phyloP scores from a whole-genome alignment of 1,139 yeast genomes.

The Sugiyamaella pinicola region DNA sequence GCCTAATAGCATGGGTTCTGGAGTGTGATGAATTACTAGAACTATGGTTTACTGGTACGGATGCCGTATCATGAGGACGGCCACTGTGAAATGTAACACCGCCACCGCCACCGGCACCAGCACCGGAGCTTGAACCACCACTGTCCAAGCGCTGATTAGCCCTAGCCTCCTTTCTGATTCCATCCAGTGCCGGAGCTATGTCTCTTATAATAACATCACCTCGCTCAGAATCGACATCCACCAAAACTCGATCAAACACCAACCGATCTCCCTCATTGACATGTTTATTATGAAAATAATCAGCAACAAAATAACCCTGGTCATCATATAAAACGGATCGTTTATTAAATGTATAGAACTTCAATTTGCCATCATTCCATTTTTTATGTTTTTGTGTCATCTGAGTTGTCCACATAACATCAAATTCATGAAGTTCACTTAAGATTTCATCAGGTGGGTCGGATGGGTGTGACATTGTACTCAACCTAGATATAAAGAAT shows the following conservation, averaged over 20 bases:
- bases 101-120: no score
- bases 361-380: slow-evolving; percentile 58
- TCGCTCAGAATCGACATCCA: slow-evolving; percentile 29
- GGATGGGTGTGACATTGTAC: background rate
- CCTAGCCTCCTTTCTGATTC: slow-evolving; percentile 5
- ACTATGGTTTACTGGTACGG: background rate
- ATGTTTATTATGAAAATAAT: slow-evolving; percentile 39
- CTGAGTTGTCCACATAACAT: slow-evolving; percentile 50
- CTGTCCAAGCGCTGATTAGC: background rate
- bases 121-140: no score
- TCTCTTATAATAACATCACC: slow-evolving; percentile 20
- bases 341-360: slow-evolving; percentile 52
- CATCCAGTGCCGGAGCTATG: slow-evolving; percentile 12
- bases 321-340: slow-evolving; percentile 51
- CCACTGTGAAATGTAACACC: no score
- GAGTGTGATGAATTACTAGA: background rate
- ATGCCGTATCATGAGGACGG: background rate
- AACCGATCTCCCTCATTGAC: slow-evolving; percentile 31
- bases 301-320: slow-evolving; percentile 45
- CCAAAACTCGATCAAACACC: slow-evolving; percentile 32
- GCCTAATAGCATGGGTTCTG: background rate
- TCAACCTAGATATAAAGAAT: no score
- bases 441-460: slow-evolving; percentile 15
- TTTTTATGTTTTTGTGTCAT: slow-evolving; percentile 53
- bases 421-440: slow-evolving; percentile 47